Evolutionary conservation across 2,329 filamentous ascomycete genomes (phyloP), one percentile per base, ranked within the genome.

Genomic region (Diaporthe batatas): DNA sequence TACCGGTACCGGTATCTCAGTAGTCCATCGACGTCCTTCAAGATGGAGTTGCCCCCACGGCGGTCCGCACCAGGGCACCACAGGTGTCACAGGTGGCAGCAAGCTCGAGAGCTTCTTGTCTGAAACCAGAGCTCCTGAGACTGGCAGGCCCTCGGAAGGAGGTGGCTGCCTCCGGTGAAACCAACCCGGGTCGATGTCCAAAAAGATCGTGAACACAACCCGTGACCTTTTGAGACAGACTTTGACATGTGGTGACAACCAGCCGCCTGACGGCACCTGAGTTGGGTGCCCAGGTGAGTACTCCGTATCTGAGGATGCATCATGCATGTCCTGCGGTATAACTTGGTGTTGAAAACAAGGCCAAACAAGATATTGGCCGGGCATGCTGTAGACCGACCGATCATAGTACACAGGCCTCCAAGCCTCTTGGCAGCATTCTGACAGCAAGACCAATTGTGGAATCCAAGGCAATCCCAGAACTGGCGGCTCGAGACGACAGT

Each of bases 401-500:
- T 39, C 36, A 25, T 12, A 65, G 47, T 2, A 32, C 44, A 65
- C 29, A 29, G 29, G 25, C 2, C 44, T 23, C 25, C 25, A 23
- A 65, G 62, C n/a, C 44, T 44, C 62, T 65, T 65, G 62, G 29
- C 62, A 25, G n/a, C 32, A 49, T 51, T 11, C 44, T 25, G 44
- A 65, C 29, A 21, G 44, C 62, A 44, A 65, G 32, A 29, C 39
- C 44, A 32, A 47, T 44, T 62, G 14, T 53, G 62, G 44, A 49
- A 36, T 39, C 32, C 62, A 67, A 67, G 62, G 32, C 44, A 25
- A 36, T 51, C 29, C 44, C 59, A 65, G 59, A 21, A n/a, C 14
- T 44, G 23, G 68, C 68, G 68, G 68, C 68, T 70, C 55, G 44
- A 70, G 68, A 32, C 68, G 68, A 55, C 49, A 54, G 55, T 23